These are phyloP conservation scores for Coemansia aciculifera DNA, from an alignment of 192 early-diverging fungal species.

Conservation along the genomic window DNA sequence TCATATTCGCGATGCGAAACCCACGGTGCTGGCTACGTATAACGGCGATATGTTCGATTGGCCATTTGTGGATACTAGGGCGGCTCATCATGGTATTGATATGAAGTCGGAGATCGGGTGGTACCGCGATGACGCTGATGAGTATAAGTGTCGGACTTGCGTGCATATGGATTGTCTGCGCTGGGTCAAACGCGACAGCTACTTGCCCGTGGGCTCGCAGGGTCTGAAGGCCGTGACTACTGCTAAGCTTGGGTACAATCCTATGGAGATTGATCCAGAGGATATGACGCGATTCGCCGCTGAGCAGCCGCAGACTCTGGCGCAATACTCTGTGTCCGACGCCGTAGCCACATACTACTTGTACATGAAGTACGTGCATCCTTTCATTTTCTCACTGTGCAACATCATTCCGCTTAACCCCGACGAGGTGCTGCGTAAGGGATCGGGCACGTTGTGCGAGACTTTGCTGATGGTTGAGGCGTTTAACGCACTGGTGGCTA, in stretches of 20 bases:
- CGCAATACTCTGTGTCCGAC: conserved; percentile 99
- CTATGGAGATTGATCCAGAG: conserved; percentile 97
- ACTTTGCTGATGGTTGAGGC: conserved; percentile 96
- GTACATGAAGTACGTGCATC: conserved; percentile 99
- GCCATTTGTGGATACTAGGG: conserved; percentile 91
- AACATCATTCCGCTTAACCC: conserved; percentile 98
- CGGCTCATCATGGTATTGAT: conserved; percentile 77
- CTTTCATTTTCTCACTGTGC: conserved; percentile 99
- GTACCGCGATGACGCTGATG: conserved; percentile 73
- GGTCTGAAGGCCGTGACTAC: conserved; percentile 96
- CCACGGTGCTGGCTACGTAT: conserved; percentile 92
- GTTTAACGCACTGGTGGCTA: conserved; percentile 82
- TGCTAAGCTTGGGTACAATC: conserved; percentile 95
- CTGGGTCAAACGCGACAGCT: conserved; percentile 99
- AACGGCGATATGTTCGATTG: conserved; percentile 99
- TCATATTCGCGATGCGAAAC: conserved; percentile 80
- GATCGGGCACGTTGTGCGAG: conserved; percentile 96
- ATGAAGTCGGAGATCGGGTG: conserved; percentile 91
- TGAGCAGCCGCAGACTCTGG: conserved; percentile 88
- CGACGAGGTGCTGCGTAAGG: conserved; percentile 95
- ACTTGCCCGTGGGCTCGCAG: conserved; percentile 95
- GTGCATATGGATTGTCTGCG: conserved; percentile 95
- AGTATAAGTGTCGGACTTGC: conserved; percentile 84
- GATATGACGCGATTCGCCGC: conserved; percentile 95
- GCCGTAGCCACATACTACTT: conserved; percentile 99